Evolutionary conservation across 176 grass and related monocot species (phyloP).

Genomic region (Triticum urartu): DNA sequence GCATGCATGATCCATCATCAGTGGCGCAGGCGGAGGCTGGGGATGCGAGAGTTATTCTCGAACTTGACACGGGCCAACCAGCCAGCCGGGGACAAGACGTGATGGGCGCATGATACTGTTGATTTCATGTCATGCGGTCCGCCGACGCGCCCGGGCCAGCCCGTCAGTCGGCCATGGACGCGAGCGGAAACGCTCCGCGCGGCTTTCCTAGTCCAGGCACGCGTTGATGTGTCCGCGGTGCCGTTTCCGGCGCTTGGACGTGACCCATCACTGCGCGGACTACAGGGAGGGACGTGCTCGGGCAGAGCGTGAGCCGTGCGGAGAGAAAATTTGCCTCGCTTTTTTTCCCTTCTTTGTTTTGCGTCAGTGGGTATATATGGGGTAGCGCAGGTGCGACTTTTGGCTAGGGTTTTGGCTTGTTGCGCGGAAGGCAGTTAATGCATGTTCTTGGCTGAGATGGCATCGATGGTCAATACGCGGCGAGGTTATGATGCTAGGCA

Average conservation of each 20-base stretch:
- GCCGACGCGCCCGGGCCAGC: neutral
- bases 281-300: neutral
- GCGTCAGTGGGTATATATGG: neutral
- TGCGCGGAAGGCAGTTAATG: neutral
- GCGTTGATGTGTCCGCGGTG: neutral
- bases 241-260: neutral
- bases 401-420: neutral
- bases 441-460: neutral
- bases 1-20: neutral
- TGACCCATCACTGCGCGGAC: neutral
- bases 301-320: neutral
- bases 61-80: neutral
- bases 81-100: neutral
- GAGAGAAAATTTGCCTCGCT: neutral
- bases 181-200: conserved; percentile 11
- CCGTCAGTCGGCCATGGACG: neutral
- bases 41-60: neutral
- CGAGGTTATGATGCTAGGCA: neutral
- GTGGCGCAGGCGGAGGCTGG: neutral
- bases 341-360: neutral
- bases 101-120: conserved; percentile 24
- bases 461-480: neutral
- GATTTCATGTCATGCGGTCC: neutral
- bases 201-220: neutral
- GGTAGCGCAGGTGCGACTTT: neutral